Percentiles rank a stretch among this genome's conserved stretches.
These are phyloP conservation scores for Penicillium hesseltinei DNA, from an alignment of 2,329 filamentous ascomycete genomes.

Conservation along the genomic window DNA sequence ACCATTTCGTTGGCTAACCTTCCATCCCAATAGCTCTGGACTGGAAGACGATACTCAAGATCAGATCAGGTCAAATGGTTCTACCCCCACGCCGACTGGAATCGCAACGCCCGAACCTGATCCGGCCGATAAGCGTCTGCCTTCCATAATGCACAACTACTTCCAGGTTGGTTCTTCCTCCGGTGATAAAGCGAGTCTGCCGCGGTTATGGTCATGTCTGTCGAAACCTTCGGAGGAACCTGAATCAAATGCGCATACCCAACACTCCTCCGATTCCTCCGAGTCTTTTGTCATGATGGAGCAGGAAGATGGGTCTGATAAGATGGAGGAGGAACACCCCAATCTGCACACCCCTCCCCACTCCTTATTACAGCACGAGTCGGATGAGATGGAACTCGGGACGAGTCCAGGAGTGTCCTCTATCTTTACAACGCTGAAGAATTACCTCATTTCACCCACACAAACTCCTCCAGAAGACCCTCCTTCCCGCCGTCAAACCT, in stretches of 20 bases:
- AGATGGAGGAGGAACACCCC: conserved; percentile 33
- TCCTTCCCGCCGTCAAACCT: conserved; percentile 46
- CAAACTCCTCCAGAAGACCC: conserved; percentile 28
- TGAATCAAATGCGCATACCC: conserved; percentile 16
- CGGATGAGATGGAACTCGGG: conserved; percentile 42
- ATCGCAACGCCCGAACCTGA: conserved; percentile 92
- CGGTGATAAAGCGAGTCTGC: conserved; percentile 62
- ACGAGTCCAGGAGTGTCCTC: conserved; percentile 41
- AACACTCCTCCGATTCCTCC: conserved; percentile 30
- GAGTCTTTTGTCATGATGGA: conserved; percentile 46
- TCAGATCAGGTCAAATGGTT: conserved; percentile 67
- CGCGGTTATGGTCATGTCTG: conserved; percentile 41
- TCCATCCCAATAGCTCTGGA: conserved; percentile 24
- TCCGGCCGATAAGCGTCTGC: conserved; percentile 88
- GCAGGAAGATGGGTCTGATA: conserved; percentile 35
- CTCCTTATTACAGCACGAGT: conserved; percentile 45
- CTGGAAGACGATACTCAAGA: conserved; percentile 45
- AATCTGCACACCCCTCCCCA: conserved; percentile 46
- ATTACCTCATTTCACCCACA: conserved; percentile 41
- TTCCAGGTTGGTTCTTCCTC: conserved; percentile 98
- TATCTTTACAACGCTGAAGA: conserved; percentile 46
- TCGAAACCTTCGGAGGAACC: conserved; percentile 20
- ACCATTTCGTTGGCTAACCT: conserved; percentile 26
- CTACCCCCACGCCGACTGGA: conserved; percentile 71
- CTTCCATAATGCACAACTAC: conserved; percentile 91